Evolutionary conservation across 345 rosid genomes (phyloP).

Genomic region (Rhodomyrtus tomentosa): DNA sequence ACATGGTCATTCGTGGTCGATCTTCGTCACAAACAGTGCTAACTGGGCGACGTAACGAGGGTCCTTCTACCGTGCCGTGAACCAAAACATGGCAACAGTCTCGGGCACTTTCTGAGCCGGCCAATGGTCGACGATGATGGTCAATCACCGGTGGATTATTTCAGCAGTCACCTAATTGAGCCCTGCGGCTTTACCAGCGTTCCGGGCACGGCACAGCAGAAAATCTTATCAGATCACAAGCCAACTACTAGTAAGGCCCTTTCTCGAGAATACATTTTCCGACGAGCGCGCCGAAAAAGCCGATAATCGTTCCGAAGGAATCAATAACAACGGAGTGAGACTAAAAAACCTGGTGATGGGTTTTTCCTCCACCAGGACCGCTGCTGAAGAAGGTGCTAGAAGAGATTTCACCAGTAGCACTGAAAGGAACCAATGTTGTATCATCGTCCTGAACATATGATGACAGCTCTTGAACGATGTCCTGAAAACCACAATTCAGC

Average conservation of each 20-base stretch:
- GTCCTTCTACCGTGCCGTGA: not conserved
- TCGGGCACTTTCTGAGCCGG: not conserved
- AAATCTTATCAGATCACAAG: not conserved
- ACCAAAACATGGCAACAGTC: not conserved
- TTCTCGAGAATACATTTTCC: not conserved
- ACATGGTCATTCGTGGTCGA: not conserved
- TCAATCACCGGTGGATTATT: not conserved
- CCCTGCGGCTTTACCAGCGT: not conserved
- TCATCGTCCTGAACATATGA: not conserved
- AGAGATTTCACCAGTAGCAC: not conserved
- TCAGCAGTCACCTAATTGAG: not conserved
- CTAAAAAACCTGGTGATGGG: not conserved
- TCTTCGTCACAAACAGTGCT: not conserved
- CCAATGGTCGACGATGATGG: not conserved
- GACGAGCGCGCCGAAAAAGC: not conserved
- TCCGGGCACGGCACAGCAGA: not conserved
- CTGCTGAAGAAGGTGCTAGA: not conserved
- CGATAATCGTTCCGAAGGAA: not conserved
- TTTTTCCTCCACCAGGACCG: not conserved
- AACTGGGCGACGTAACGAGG: not conserved
- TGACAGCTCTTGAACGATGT: not conserved
- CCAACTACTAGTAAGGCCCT: not conserved
- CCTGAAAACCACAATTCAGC: not conserved
- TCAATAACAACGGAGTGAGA: not conserved
- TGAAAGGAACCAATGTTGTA: not conserved